Conservation (phyloP, 2,329 filamentous ascomycete species). For the Diaporthe humulicola region DNA sequence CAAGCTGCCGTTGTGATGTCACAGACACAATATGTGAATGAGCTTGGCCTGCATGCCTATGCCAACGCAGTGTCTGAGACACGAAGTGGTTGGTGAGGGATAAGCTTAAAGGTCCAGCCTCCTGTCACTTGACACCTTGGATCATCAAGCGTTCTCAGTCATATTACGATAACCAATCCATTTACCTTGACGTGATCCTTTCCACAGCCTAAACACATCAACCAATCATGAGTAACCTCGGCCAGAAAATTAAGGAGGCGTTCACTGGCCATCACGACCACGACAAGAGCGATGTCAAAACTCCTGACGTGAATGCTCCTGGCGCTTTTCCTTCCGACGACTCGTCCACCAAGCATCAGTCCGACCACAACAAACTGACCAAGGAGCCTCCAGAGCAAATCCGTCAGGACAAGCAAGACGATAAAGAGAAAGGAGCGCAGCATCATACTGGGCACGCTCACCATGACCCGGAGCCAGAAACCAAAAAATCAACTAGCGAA, state of each 20-base stretch:
- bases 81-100: background rate
- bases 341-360: background rate
- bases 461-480: slow-evolving; percentile 31
- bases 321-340: slow-evolving; percentile 9
- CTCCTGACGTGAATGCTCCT: slow-evolving; percentile 4
- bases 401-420: background rate
- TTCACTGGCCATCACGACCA: slow-evolving; percentile 25
- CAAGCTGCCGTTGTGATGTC: slow-evolving; percentile 31
- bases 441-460: slow-evolving; percentile 24
- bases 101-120: background rate
- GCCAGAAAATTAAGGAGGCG: slow-evolving; percentile 37
- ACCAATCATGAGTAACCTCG: slow-evolving; percentile 31
- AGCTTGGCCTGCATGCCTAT: slow-evolving; percentile 5
- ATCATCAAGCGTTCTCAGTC: background rate
- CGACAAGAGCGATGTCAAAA: slow-evolving; percentile 14
- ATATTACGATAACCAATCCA: no score
- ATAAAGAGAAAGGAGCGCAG: slow-evolving; percentile 8
- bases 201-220: background rate
- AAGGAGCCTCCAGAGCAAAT: background rate
- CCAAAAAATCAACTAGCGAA: slow-evolving; percentile 35
- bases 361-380: slow-evolving; percentile 24
- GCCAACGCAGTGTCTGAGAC: background rate
- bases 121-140: background rate
- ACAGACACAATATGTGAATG: slow-evolving; percentile 9
- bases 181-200: no score